A percentile compares a stretch with the other conserved stretches of the same genome.
These are phyloP conservation scores for Aspergillus melleus DNA, from an alignment of 2,329 filamentous ascomycete genomes.

Conservation along the genomic window DNA sequence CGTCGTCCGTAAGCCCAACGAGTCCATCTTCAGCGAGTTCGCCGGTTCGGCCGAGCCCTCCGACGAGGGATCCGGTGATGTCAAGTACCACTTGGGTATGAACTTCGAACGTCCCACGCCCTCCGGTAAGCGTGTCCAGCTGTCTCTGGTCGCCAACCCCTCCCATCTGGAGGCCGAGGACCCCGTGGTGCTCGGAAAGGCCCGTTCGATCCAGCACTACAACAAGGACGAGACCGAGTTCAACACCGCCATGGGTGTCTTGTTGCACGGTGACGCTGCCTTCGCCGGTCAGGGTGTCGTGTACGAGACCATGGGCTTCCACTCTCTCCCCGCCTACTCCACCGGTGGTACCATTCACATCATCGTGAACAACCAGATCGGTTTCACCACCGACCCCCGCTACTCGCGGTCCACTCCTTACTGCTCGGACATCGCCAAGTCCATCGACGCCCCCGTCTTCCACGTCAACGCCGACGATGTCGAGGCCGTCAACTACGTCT, in stretches of 20 bases:
- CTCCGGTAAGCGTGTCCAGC: conserved; percentile 97
- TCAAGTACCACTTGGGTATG: conserved; percentile 99
- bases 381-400: conserved; percentile 97
- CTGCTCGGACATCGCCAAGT: conserved; percentile 99
- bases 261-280: conserved; percentile 95
- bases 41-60: conserved; percentile 81
- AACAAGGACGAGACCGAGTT: conserved; percentile 94
- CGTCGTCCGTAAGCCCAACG: conserved; percentile 97
- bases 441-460: conserved; percentile 97
- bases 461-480: conserved; percentile 99
- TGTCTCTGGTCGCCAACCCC: conserved; percentile 96
- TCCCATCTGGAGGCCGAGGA: conserved; percentile 98
- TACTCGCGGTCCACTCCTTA: conserved; percentile 97
- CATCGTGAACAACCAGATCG: conserved; percentile 99
- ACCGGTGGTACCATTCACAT: conserved; percentile 97
- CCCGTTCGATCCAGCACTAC: conserved; percentile 96
- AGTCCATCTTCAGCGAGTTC: conserved; percentile 99
- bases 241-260: conserved; percentile 87
- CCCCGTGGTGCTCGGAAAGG: conserved; percentile 95
- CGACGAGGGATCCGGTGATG: conserved; percentile 96
- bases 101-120: conserved; percentile 99
- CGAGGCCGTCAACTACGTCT: conserved; percentile 97
- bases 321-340: conserved; percentile 91
- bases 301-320: conserved; percentile 98
- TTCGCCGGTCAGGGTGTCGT: conserved; percentile 96